Conservation (phyloP, 2,329 filamentous ascomycete species). For the Colletotrichum nymphaeae region DNA sequence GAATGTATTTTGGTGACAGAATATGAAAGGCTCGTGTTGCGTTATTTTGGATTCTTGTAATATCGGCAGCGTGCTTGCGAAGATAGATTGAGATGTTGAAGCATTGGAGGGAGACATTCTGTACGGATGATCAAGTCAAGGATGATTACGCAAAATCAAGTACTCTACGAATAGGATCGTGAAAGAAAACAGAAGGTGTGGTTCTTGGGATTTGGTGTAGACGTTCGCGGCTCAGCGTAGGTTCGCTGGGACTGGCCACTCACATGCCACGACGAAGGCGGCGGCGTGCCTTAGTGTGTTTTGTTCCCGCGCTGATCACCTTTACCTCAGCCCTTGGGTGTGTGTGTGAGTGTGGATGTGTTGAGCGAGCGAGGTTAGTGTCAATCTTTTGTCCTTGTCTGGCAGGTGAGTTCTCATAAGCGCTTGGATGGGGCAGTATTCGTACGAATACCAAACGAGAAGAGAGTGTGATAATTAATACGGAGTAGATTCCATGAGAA, state of each 20-base stretch:
- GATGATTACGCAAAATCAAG: neutral
- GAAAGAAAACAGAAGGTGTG: neutral
- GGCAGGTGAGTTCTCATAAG: neutral
- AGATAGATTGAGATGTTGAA: neutral
- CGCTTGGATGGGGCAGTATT: neutral
- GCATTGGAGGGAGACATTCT: neutral
- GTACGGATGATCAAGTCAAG: neutral
- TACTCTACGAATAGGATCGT: no score
- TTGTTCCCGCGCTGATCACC: constrained; percentile 22
- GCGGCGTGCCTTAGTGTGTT: neutral
- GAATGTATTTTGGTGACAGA: no score
- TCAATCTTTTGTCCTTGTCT: neutral
- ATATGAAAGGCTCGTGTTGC: neutral
- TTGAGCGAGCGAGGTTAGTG: neutral
- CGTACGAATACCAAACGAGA: neutral
- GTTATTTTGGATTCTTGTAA: neutral
- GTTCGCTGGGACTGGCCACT: constrained; percentile 24
- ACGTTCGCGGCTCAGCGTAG: neutral
- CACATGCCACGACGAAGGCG: constrained; percentile 16
- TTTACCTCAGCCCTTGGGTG: neutral
- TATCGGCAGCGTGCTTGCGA: neutral
- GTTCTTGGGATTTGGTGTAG: neutral
- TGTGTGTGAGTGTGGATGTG: neutral
- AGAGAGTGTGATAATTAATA: neutral
- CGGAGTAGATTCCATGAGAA: neutral